These are phyloP conservation scores for Zoysia pacifica DNA, from an alignment of 176 grass and related monocot genomes.

Conservation along the genomic window DNA sequence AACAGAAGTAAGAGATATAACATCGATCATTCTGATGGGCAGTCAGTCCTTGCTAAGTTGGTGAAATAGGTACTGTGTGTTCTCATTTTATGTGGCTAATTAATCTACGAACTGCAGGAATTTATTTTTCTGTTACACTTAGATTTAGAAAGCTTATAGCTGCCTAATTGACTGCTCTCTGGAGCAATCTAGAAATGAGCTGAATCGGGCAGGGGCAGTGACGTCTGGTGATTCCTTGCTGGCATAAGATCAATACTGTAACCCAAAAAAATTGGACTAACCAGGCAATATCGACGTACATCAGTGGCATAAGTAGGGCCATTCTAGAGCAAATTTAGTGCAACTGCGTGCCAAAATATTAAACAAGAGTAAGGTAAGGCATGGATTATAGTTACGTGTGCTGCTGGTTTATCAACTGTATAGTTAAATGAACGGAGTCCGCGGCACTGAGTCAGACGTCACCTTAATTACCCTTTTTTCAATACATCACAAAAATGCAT, in stretches of 20 bases:
- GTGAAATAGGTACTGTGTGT: not conserved
- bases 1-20: not conserved
- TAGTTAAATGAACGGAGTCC: too few species aligned
- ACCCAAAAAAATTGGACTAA: not conserved
- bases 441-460: too few species aligned
- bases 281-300: not conserved
- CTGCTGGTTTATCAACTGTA: too few species aligned
- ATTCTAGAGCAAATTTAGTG: not conserved
- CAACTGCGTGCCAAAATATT: not conserved
- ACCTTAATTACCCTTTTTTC: too few species aligned
- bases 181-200: not conserved
- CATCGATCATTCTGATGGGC: too few species aligned
- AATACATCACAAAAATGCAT: too few species aligned
- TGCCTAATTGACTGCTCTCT: not conserved
- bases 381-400: too few species aligned
- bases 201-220: not conserved
- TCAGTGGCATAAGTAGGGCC: not conserved
- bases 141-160: not conserved
- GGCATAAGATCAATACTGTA: not conserved
- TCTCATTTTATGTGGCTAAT: constrained; percentile 45
- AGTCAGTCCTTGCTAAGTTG: not conserved
- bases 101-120: not conserved
- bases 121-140: not conserved
- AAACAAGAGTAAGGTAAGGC: not conserved
- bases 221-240: not conserved